Conservation (phyloP, 2,329 filamentous ascomycete genomes). For the Cladosporium phlei region DNA sequence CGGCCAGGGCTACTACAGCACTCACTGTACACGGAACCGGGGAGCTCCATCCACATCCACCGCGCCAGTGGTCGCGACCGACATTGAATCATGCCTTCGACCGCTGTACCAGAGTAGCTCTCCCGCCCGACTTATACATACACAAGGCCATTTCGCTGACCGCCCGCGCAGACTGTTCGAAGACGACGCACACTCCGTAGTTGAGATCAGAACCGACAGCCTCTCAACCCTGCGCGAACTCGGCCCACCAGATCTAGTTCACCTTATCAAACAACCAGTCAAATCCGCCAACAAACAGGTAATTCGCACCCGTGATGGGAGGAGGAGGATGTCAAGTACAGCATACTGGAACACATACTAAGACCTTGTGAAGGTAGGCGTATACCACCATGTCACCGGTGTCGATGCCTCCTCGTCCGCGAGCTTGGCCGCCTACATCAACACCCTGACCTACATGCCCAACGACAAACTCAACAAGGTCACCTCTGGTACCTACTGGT, state of each 20-base stretch:
- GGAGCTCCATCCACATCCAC: not conserved
- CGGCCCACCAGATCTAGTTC: conserved; percentile 90
- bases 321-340: not conserved
- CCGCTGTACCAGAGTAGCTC: conserved; percentile 32
- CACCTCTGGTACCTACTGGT: conserved; percentile 92
- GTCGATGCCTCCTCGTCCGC: conserved; percentile 96
- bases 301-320: conserved; percentile 19
- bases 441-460: conserved; percentile 88
- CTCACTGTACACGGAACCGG: too few relatives aligned
- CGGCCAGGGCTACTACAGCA: too few relatives aligned
- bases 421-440: conserved; percentile 95
- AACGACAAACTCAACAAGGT: conserved; percentile 83
- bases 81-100: conserved; percentile 10
- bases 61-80: conserved; percentile 2
- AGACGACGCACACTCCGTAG: conserved; percentile 83
- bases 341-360: conserved; percentile 11
- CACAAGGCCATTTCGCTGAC: too few relatives aligned
- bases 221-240: conserved; percentile 83
- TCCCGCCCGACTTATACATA: too few relatives aligned
- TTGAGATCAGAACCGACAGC: conserved; percentile 88
- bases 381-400: conserved; percentile 97
- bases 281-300: conserved; percentile 57
- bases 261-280: conserved; percentile 74
- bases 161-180: conserved; percentile 87
- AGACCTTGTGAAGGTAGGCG: conserved; percentile 59